phyloP scores from a whole-genome alignment of 108 stramenopile genomes.

The Nannochloropsis granulata region DNA sequence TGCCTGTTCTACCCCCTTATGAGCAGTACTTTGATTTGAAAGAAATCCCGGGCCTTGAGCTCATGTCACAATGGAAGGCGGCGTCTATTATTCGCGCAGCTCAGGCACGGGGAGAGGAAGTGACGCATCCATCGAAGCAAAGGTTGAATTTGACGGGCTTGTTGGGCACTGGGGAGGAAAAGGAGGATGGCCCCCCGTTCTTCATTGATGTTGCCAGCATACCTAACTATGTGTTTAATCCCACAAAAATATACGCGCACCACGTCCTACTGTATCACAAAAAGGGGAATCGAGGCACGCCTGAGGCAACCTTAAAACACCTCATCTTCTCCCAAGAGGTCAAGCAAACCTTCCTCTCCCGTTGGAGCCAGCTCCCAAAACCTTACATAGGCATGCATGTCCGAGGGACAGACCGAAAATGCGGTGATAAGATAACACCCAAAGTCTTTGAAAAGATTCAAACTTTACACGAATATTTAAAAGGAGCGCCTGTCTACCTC shows the following conservation, averaged over 20 bases:
- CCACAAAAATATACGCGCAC: not conserved
- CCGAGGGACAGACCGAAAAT: not conserved
- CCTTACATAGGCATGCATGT: not conserved
- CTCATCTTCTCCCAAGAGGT: not conserved
- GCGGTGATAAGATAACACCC: not conserved
- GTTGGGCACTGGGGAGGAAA: not conserved
- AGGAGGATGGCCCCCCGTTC: not conserved
- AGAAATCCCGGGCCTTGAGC: not conserved
- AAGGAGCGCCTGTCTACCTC: not conserved
- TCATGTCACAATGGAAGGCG: not conserved
- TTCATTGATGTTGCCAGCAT: not conserved
- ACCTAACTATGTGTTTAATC: not conserved
- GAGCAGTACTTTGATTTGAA: not conserved
- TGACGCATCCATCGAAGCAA: not conserved
- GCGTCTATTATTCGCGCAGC: not conserved
- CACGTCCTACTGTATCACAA: not conserved
- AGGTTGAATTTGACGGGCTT: not conserved
- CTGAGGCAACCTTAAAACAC: not conserved
- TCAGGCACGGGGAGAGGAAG: not conserved
- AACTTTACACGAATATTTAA: not conserved
- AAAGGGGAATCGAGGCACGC: not conserved
- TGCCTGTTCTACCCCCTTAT: not conserved
- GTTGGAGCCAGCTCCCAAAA: not conserved
- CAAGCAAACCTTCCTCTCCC: not conserved
- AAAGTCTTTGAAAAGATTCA: not conserved